These are phyloP conservation scores for Chaetomiaceae sp. DNA, from an alignment of 2,329 filamentous ascomycete species.

Conservation along the genomic window DNA sequence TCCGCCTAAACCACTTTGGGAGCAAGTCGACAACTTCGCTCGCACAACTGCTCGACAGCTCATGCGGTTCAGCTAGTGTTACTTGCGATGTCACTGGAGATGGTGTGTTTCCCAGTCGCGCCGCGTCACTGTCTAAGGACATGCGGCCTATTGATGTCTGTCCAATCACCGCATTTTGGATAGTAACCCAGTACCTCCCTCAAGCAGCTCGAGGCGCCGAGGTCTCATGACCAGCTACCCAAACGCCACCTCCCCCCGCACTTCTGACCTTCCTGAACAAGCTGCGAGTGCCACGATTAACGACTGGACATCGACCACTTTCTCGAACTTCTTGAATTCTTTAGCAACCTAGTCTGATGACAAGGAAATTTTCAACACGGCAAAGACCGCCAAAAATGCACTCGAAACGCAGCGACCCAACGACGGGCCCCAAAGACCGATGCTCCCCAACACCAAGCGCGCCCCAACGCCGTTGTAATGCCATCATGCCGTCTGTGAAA, in stretches of 20 bases:
- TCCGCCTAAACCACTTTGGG: no score
- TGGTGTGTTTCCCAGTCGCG: no score
- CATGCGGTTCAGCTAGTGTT: no score
- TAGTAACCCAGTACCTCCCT: no score
- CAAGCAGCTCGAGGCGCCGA: no score
- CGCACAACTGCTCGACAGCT: no score
- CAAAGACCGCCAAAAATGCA: constrained; percentile 6
- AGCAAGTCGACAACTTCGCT: no score
- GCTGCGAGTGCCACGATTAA: not conserved
- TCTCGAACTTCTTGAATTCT: not conserved
- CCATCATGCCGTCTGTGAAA: constrained; percentile 7
- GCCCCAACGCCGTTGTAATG: constrained; percentile 12
- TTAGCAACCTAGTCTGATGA: constrained; percentile 1
- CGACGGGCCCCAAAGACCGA: not conserved
- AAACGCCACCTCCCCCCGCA: not conserved
- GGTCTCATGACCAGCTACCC: no score
- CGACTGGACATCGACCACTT: not conserved
- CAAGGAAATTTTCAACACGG: not conserved
- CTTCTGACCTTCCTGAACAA: not conserved
- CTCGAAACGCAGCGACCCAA: constrained; percentile 1
- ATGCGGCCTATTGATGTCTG: no score
- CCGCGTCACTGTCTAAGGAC: no score
- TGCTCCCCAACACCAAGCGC: constrained; percentile 7
- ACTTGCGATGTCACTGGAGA: no score
- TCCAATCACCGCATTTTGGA: no score